These are phyloP conservation scores for Penicillium capsulatum DNA, from an alignment of 2,329 filamentous ascomycete species.

Conservation along the genomic window DNA sequence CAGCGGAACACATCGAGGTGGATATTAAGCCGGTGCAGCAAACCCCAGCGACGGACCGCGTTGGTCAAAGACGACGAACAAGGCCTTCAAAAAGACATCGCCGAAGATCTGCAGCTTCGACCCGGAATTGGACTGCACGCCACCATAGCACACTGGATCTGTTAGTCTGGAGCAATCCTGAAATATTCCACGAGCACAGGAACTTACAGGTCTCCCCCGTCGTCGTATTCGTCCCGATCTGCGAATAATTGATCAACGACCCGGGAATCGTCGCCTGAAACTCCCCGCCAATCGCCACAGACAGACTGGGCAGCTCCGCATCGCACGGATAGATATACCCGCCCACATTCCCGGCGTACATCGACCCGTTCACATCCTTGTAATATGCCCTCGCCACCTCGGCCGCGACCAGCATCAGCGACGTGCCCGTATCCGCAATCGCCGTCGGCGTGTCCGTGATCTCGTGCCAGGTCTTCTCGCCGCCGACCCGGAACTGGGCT, in stretches of 20 bases:
- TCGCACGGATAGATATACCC: constrained; percentile 58
- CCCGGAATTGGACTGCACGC: constrained; percentile 56
- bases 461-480: constrained; percentile 33
- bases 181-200: not conserved
- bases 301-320: constrained; percentile 51
- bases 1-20: too few relatives aligned
- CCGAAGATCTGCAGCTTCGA: constrained; percentile 56
- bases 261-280: constrained; percentile 54
- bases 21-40: constrained; percentile 40
- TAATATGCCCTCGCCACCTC: constrained; percentile 60
- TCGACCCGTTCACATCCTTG: constrained; percentile 50
- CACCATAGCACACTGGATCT: constrained; percentile 52
- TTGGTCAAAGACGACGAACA: constrained; percentile 58
- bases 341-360: constrained; percentile 42
- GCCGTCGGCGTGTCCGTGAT: constrained; percentile 39
- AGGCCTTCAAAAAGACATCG: constrained; percentile 58
- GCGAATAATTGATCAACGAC: constrained; percentile 53
- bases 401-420: constrained; percentile 59
- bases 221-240: constrained; percentile 44
- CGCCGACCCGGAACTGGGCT: constrained; percentile 53
- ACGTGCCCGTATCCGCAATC: constrained; percentile 66
- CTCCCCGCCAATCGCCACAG: constrained; percentile 51
- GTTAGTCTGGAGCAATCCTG: not conserved
- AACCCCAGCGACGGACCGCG: constrained; percentile 50
- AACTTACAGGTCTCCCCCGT: constrained; percentile 40